phyloP scores from a whole-genome alignment of 23 red algal genomes.

The Gracilariopsis chorda region DNA sequence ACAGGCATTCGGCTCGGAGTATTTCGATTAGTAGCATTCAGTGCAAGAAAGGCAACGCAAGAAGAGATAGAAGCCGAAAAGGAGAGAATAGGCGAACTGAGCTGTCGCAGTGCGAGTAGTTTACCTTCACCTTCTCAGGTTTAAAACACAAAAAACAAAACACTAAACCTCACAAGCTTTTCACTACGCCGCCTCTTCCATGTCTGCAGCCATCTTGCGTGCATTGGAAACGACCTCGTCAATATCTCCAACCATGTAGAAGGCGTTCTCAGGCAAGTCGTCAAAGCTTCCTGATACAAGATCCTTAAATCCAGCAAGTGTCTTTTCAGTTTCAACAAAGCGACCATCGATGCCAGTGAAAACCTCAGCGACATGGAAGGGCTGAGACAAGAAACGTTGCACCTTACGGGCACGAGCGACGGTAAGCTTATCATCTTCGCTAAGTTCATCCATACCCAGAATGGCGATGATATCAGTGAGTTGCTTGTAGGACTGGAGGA shows the following conservation, averaged over 20 bases:
- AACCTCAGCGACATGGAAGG: conserved; percentile 99
- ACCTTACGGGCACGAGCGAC: conserved; percentile 98
- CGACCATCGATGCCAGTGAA: conserved; percentile 97
- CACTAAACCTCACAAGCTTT: conserved; percentile 10
- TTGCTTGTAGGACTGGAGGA: conserved; percentile 98
- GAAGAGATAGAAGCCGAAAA: conserved; percentile 40
- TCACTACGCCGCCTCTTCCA: conserved; percentile 68
- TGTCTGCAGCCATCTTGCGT: conserved; percentile 91
- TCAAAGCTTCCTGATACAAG: conserved; percentile 93
- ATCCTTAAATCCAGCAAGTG: conserved; percentile 94
- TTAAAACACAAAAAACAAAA: conserved; percentile 15
- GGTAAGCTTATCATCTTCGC: conserved; percentile 97
- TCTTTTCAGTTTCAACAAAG: conserved; percentile 98
- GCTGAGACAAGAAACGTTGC: conserved; percentile 98
- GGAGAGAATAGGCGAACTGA: background rate
- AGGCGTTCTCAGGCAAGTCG: conserved; percentile 94
- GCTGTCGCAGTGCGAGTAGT: background rate
- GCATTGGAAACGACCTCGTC: conserved; percentile 90
- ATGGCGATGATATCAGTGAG: conserved; percentile 99
- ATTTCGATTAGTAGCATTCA: conserved; percentile 69
- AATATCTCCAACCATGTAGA: conserved; percentile 99
- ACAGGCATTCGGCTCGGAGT: conserved; percentile 53
- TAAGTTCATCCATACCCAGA: conserved; percentile 99
- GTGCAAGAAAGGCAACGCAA: conserved; percentile 50
- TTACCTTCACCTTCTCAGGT: conserved; percentile 9